These are phyloP conservation scores for Scedosporium dehoogii DNA, from an alignment of 2,329 filamentous ascomycete genomes.

Conservation along the genomic window DNA sequence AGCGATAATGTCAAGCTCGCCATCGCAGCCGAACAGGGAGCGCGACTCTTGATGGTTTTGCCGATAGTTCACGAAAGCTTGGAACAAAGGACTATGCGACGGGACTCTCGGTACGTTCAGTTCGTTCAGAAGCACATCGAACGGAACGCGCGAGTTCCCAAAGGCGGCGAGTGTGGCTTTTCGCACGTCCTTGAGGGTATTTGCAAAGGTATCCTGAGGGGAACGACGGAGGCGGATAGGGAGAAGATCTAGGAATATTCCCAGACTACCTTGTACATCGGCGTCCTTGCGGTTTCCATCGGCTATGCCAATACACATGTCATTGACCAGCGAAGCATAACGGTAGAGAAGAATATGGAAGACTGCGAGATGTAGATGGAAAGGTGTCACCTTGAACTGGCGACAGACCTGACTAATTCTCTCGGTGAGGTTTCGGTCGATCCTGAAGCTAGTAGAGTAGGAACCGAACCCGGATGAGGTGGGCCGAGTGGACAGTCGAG, in stretches of 20 bases:
- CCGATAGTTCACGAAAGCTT: conserved; percentile 36
- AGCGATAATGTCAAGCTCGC: conserved; percentile 12
- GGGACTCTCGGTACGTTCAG: conserved; percentile 28
- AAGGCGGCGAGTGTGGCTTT: conserved; percentile 22
- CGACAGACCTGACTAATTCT: conserved; percentile 11
- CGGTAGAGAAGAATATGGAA: conserved; percentile 22
- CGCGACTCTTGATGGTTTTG: conserved; percentile 18
- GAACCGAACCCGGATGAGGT: not conserved
- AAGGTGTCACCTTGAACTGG: conserved; percentile 17
- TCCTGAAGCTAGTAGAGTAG: not conserved
- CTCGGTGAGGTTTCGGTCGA: conserved; percentile 4
- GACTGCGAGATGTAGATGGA: conserved; percentile 37
- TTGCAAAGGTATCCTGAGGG: conserved; percentile 13
- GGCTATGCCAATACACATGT: conserved; percentile 34
- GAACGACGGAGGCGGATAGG: conserved; percentile 24
- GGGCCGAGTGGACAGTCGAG: not conserved
- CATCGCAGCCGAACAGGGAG: conserved; percentile 14
- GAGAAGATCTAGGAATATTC: conserved; percentile 33
- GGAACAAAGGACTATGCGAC: conserved; percentile 32
- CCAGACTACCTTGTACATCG: conserved; percentile 22
- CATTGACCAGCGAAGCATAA: conserved; percentile 17
- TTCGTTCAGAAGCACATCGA: conserved; percentile 32
- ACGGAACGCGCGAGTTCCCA: conserved; percentile 29
- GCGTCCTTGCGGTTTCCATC: conserved; percentile 20
- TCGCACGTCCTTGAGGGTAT: conserved; percentile 11